These are phyloP conservation scores for Aegilops speltoides DNA, from an alignment of 176 grass and related monocot species.

Conservation along the genomic window DNA sequence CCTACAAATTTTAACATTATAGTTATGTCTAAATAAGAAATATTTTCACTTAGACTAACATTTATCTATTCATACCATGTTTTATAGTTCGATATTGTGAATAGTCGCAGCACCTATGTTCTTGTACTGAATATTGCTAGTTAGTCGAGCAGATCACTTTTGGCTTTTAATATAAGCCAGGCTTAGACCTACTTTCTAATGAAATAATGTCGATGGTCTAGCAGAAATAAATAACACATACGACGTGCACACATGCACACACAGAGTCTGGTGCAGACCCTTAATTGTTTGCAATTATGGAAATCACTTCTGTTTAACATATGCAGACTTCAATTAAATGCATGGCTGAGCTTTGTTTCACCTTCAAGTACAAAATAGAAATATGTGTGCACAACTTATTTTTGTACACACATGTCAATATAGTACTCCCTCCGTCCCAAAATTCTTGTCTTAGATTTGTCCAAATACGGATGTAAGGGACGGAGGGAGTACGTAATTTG, in stretches of 20 bases:
- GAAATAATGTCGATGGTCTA: neutral
- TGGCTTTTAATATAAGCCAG: too few species aligned
- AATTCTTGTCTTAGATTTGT: too few species aligned
- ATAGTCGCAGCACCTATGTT: neutral
- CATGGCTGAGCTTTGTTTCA: neutral
- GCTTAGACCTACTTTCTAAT: too few species aligned
- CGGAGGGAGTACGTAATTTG: neutral
- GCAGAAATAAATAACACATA: neutral
- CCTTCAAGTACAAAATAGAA: neutral
- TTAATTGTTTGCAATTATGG: neutral
- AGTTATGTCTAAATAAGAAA: neutral
- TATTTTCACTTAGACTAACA: neutral
- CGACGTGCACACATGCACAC: too few species aligned
- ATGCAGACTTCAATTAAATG: neutral
- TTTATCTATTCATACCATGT: neutral
- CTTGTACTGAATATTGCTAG: too few species aligned
- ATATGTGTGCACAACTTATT: neutral
- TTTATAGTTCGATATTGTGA: neutral
- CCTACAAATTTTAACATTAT: neutral
- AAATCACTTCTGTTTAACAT: constrained; percentile 9
- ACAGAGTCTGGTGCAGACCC: neutral
- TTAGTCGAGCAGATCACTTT: too few species aligned
- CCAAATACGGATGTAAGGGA: too few species aligned
- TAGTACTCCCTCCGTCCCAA: too few species aligned
- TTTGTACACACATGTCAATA: neutral